Percentiles rank a stretch among this genome's conserved stretches.
Conservation (phyloP, 768 basidiomycete species). For the Lepiota brunneoincarnata region DNA sequence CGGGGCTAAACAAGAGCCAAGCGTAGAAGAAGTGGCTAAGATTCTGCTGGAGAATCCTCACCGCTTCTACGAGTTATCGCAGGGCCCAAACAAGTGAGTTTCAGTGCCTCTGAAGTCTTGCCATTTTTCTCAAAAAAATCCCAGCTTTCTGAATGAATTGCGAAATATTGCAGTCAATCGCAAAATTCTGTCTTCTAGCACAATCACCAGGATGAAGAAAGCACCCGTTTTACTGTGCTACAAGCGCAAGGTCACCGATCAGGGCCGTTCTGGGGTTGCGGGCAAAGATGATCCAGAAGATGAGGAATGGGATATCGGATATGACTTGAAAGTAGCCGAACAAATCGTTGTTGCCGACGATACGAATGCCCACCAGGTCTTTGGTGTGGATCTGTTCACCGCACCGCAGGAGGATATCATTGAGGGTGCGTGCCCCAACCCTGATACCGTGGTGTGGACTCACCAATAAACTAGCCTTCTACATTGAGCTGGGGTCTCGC, state of each 20-base stretch:
- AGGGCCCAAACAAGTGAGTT: conserved; percentile 64
- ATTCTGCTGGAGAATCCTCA: conserved; percentile 68
- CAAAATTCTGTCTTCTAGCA: conserved; percentile 49
- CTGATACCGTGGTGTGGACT: neutral
- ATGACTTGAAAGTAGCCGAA: conserved; percentile 67
- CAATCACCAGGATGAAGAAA: conserved; percentile 62
- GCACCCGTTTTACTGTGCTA: conserved; percentile 73
- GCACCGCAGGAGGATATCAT: conserved; percentile 90
- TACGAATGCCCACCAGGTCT: conserved; percentile 73
- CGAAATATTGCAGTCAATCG: conserved; percentile 83
- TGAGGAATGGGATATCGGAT: conserved; percentile 70
- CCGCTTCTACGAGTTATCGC: conserved; percentile 69
- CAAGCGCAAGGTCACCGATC: conserved; percentile 49
- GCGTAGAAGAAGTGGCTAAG: conserved; percentile 74
- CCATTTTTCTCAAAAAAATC: neutral
- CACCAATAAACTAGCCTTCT: conserved; percentile 53
- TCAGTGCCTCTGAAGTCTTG: neutral
- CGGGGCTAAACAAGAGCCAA: conserved; percentile 87
- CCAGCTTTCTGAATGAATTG: conserved; percentile 80
- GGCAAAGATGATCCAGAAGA: conserved; percentile 31
- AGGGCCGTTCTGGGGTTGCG: conserved; percentile 20
- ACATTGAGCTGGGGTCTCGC: conserved; percentile 70
- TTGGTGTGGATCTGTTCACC: conserved; percentile 70
- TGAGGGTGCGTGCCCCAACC: conserved; percentile 51
- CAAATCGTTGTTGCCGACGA: conserved; percentile 87